Conservation (phyloP, 257 asterid species). For the Solanum neorickii region DNA sequence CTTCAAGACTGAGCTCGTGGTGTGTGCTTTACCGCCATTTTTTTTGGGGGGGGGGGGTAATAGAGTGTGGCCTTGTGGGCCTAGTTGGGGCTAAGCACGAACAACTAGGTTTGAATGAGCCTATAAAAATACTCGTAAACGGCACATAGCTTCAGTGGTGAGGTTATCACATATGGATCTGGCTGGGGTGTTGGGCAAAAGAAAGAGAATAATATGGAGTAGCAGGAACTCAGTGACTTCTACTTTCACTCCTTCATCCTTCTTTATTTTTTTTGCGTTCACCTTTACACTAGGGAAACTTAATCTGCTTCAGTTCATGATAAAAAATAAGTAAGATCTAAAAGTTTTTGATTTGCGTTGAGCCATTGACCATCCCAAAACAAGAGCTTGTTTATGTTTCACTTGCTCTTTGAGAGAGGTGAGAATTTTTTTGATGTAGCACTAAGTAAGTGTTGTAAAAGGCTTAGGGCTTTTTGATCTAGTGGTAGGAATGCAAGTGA, state of each 20-base stretch:
- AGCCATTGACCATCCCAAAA: background rate
- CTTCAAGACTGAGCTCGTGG: too few relatives aligned
- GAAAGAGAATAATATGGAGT: background rate
- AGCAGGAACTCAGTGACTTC: background rate
- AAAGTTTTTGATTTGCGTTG: background rate
- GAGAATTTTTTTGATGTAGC: background rate
- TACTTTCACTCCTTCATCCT: background rate
- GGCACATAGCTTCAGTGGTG: background rate
- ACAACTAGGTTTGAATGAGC: background rate
- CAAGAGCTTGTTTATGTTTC: background rate
- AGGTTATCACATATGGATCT: background rate
- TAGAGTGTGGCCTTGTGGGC: background rate
- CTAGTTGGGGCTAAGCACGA: background rate
- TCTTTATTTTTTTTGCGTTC: background rate
- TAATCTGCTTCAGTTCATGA: background rate
- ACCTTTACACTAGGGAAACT: background rate
- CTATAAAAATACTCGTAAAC: background rate
- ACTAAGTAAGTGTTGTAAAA: too few relatives aligned
- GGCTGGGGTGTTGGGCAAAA: background rate
- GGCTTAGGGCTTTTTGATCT: too few relatives aligned
- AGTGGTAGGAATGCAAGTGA: background rate
- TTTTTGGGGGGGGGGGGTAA: too few relatives aligned
- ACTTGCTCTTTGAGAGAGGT: background rate
- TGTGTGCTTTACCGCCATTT: too few relatives aligned
- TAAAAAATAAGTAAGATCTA: background rate